These are phyloP conservation scores for Luzula sylvatica DNA, from an alignment of 176 grass and related monocot genomes.

Conservation along the genomic window DNA sequence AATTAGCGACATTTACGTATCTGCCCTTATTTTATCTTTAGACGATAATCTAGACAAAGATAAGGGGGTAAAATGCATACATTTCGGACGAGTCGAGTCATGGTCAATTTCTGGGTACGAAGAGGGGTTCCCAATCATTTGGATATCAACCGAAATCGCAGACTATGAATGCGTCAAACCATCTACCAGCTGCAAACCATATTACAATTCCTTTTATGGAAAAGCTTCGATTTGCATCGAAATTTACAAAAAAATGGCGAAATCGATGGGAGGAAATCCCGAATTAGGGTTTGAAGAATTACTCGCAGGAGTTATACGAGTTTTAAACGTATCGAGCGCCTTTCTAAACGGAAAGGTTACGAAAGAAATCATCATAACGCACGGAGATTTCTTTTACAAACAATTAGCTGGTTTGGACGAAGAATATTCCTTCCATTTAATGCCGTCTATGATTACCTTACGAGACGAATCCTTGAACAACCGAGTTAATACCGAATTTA, in stretches of 20 bases:
- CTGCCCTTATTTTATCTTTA: conserved; percentile 36
- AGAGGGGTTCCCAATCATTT: conserved; percentile 34
- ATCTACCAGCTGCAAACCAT: conserved; percentile 35
- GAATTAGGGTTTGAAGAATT: conserved; percentile 39
- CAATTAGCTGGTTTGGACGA: conserved; percentile 41
- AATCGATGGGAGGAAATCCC: conserved; percentile 34
- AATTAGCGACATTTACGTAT: conserved; percentile 39
- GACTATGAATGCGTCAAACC: conserved; percentile 56
- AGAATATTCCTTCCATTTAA: conserved; percentile 19
- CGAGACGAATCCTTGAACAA: conserved; percentile 38
- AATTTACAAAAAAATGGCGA: conserved; percentile 40
- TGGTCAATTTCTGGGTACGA: conserved; percentile 57
- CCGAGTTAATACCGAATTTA: conserved; percentile 18
- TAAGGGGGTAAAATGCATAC: conserved; percentile 36
- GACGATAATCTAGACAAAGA: conserved; percentile 39
- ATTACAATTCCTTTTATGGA: conserved; percentile 38
- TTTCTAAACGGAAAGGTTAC: conserved; percentile 21
- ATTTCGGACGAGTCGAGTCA: conserved; percentile 40
- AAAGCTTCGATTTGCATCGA: conserved; percentile 45
- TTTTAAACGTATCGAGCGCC: conserved; percentile 28
- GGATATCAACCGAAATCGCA: conserved; percentile 43
- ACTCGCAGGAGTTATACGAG: conserved; percentile 36
- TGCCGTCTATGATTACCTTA: conserved; percentile 38
- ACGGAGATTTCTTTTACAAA: conserved; percentile 41
- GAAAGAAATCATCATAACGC: conserved; percentile 48